Base-by-base conservation (phyloP, 345 rosid species). In the Populus ilicifolia region DNA sequence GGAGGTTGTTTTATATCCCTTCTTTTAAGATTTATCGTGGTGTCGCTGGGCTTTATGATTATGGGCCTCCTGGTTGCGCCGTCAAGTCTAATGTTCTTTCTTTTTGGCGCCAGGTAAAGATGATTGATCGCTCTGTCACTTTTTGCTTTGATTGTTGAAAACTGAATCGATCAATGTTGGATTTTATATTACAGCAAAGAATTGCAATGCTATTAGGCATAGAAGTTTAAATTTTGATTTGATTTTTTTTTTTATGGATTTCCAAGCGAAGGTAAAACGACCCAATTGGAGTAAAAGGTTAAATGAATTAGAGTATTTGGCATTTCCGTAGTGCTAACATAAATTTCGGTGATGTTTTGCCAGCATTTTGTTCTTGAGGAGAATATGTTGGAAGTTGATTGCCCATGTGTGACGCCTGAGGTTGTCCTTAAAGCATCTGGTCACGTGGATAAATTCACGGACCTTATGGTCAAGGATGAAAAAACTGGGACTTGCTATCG, bases 321-420 rank as follows among this genome's bases (percentile, higher is more conserved):
- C 41, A 20, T 20, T 20, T 25, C 35, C 43, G 29, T 36, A 25
- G 29, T 27, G 4, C 33, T 1, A 30, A 61, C 69, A 21, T 39
- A 14, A 8, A 18, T 56, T 27, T 29, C 17, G 35, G 9, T 44
- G 59, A 56, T 48, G 54, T 56, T n/a, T 66, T 80, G 79, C n/a
- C 84, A 95, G 98, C 99, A 95, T 87, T 95, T 95, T 80, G 88
- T 93, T 65, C 93, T 89, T 0, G 96, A 93, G 85, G 99, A 95
- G 88, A 87, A 92, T 78, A 95, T 95, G 98, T 81, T 93, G 69
- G 99, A 95, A 84, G 97, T 93, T 70, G 97, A 92, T 76, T 92
- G 98, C 81, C 96, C 99, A 5, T 90, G 97, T 80, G 98, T 95
- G 82, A 95, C 99, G 8, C 99, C 98, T 2, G 99, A 95, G 85